These are phyloP conservation scores for Coemansia sp. DNA, from an alignment of 192 early-diverging fungal species.

Conservation along the genomic window DNA sequence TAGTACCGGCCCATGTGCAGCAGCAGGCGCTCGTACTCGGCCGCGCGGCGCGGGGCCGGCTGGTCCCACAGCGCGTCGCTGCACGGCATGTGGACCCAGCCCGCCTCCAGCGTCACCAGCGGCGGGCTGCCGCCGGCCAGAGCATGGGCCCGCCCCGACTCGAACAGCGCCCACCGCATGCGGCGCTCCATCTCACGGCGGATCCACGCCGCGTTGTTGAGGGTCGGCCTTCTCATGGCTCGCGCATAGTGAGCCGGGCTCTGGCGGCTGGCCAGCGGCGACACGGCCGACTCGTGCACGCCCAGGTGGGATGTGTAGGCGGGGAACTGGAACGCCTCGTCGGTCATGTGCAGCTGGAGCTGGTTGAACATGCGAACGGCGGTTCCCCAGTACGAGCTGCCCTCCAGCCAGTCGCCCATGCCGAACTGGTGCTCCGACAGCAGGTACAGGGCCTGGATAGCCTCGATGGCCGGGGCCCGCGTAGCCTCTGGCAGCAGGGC, in stretches of 20 bases:
- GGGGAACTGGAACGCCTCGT: slow-evolving; percentile 48
- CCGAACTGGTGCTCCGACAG: slow-evolving; percentile 44
- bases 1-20: slow-evolving; percentile 50
- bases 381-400: slow-evolving; percentile 47
- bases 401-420: slow-evolving; percentile 42
- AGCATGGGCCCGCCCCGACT: slow-evolving; percentile 44
- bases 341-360: slow-evolving; percentile 45
- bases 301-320: slow-evolving; percentile 50
- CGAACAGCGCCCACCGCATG: slow-evolving; percentile 47
- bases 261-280: slow-evolving; percentile 35
- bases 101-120: slow-evolving; percentile 44
- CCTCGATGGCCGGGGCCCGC: slow-evolving; percentile 26
- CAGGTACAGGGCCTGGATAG: slow-evolving; percentile 44
- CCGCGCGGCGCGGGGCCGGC: slow-evolving; percentile 29
- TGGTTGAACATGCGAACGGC: slow-evolving; percentile 50
- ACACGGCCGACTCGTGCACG: slow-evolving; percentile 42
- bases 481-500: slow-evolving; percentile 37
- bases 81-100: slow-evolving; percentile 51
- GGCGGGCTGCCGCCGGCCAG: slow-evolving; percentile 43
- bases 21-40: slow-evolving; percentile 47
- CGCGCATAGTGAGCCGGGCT: slow-evolving; percentile 43
- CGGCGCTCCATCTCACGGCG: slow-evolving; percentile 43
- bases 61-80: slow-evolving; percentile 47
- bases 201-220: slow-evolving; percentile 40
- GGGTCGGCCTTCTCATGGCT: slow-evolving; percentile 37